Conservation (phyloP, 306 rosid genomes). For the barrel medic (Medicago truncatula) region MtrunA17r5.0-ANR NC_053047.1:1649501-1650000, state of each 20-base stretch:
- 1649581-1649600: constrained; percentile 36
- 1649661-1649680: constrained; percentile 52
- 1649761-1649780: constrained; percentile 65
- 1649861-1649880: constrained; percentile 65
- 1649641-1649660: constrained; percentile 51
- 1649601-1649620: constrained; percentile 64
- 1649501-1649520: constrained; percentile 35
- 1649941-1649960: constrained; percentile 78
- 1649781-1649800: constrained; percentile 68
- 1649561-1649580: constrained; percentile 17
- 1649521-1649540: constrained; percentile 25
- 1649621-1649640: constrained; percentile 47
- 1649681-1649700: constrained; percentile 48
- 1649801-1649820: constrained; percentile 64
- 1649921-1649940: constrained; percentile 97
- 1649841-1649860: constrained; percentile 63
- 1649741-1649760: constrained; percentile 61
- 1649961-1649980: constrained; percentile 66
- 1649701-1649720: constrained; percentile 55
- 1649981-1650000: constrained; percentile 99
- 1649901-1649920: constrained; percentile 90
- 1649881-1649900: constrained; percentile 92
- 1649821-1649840: constrained; percentile 55
- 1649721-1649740: constrained; percentile 52
- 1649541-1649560: not conserved